These are phyloP conservation scores for Entomortierella lignicola DNA, from an alignment of 192 early-diverging fungal species.

Conservation along the genomic window DNA sequence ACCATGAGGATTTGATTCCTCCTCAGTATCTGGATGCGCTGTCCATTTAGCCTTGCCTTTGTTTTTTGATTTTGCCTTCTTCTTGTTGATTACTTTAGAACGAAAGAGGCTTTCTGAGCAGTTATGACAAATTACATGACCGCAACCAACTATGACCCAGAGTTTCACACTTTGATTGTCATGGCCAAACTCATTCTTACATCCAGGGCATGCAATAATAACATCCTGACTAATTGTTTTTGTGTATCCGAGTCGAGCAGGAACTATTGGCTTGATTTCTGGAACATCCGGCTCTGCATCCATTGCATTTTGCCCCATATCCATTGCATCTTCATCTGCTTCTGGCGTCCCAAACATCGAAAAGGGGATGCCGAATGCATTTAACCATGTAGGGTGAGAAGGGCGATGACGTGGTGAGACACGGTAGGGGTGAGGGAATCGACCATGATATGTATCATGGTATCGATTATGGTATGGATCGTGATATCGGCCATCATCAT, in stretches of 20 bases:
- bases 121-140: constrained; percentile 32
- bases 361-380: no score
- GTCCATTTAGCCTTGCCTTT: constrained; percentile 19
- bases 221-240: constrained; percentile 3
- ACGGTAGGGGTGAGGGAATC: no score
- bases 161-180: constrained; percentile 12
- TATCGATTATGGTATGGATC: no score
- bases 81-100: neutral
- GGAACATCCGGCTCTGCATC: neutral
- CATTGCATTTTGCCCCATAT: no score
- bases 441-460: no score
- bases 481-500: no score
- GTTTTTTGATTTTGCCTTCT: constrained; percentile 6
- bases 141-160: constrained; percentile 37
- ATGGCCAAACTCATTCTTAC: constrained; percentile 12
- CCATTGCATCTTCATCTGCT: no score
- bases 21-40: neutral
- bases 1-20: neutral
- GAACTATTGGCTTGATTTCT: neutral
- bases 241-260: constrained; percentile 21
- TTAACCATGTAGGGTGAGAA: no score
- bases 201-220: constrained; percentile 13
- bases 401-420: no score
- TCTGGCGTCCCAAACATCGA: no score
- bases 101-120: constrained; percentile 25